Conservation (phyloP, 768 basidiomycete species). For the Rhodotorula taiwanensis region DNA sequence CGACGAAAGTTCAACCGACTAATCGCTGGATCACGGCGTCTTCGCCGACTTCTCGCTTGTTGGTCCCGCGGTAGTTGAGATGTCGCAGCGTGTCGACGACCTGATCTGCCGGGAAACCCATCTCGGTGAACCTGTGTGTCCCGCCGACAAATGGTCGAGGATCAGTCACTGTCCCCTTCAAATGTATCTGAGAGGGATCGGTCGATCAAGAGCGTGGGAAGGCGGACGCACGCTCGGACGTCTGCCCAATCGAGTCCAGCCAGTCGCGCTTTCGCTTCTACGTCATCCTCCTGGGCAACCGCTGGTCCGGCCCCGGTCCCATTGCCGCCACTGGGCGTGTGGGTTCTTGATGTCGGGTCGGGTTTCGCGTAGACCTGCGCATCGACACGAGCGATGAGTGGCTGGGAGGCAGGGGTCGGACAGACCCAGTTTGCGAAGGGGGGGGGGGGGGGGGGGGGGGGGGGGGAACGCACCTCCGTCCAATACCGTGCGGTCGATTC, state of each 20-base stretch:
- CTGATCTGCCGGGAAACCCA: constrained; percentile 5
- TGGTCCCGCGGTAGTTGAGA: constrained; percentile 69
- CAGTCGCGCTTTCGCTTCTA: constrained; percentile 59
- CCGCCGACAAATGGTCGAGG: no score
- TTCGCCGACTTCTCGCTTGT: constrained; percentile 15
- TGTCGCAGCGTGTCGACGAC: constrained; percentile 72
- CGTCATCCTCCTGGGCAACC: not conserved
- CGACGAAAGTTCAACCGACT: constrained; percentile 21
- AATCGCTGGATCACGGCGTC: constrained; percentile 28
- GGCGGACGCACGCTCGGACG: constrained; percentile 16
- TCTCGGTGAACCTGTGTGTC: not conserved
- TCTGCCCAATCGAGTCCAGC: constrained; percentile 69
- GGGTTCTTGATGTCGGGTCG: not conserved
- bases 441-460: not conserved
- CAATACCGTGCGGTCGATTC: constrained; percentile 89
- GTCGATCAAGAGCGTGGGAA: not conserved
- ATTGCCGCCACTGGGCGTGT: not conserved
- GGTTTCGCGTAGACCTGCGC: not conserved
- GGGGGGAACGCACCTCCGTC: constrained; percentile 50
- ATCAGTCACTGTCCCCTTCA: no score
- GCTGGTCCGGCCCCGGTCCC: not conserved
- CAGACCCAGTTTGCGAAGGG: not conserved
- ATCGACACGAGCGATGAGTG: not conserved
- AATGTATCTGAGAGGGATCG: no score
- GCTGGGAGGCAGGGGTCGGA: not conserved